Evolutionary conservation across 164 flowering plant species (phyloP), one percentile per base, ranked within the genome.

Genomic region (Magnolia kwangsiensis): DNA sequence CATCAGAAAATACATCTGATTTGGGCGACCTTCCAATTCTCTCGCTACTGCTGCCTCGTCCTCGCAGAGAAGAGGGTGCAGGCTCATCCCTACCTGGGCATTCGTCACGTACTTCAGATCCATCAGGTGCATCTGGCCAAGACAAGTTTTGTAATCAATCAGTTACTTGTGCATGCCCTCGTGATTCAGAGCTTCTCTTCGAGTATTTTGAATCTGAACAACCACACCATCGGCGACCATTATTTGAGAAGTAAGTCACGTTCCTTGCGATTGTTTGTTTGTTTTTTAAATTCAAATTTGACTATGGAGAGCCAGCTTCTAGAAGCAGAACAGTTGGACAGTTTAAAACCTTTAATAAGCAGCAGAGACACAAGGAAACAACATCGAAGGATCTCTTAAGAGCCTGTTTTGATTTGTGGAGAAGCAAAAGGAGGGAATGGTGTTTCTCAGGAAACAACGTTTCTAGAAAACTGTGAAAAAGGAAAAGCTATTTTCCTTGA

Each of bases 151-250:
- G 72, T 51, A 50, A 23, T 76, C 74, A 69, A 69, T 77, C 81
- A 50, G 63, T 50, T 65, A 74, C 71, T 63, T 24, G 71, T 20
- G 67, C 71, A 20, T 75, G 50, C 10, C 55, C 79, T 27, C 77
- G 77, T 79, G 88, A 83, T 72, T 50, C 74, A 49, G 90, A 92
- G 81, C 89, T 89, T 21, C 81, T 92, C 55, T 91, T 90, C 74
- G 93, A 92, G 74, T 92, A 84, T 80, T 92, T 90, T 85, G 95
- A 92, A 75, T 77, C 77, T 18, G 92, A 86, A n/a, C 90, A 77
- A 76, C 97, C 93, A 72, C 92, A 83, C 31, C 87, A 77, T 61
- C 84, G 97, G 71, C 85, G 49, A 19, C 90, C 95, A 7, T 78
- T 92, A 27, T 86, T 80, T 86, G 91, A 90, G 20, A 91, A 86